phyloP scores from a whole-genome alignment of 148 eudicot species.

The Linanthus parryae region DNA sequence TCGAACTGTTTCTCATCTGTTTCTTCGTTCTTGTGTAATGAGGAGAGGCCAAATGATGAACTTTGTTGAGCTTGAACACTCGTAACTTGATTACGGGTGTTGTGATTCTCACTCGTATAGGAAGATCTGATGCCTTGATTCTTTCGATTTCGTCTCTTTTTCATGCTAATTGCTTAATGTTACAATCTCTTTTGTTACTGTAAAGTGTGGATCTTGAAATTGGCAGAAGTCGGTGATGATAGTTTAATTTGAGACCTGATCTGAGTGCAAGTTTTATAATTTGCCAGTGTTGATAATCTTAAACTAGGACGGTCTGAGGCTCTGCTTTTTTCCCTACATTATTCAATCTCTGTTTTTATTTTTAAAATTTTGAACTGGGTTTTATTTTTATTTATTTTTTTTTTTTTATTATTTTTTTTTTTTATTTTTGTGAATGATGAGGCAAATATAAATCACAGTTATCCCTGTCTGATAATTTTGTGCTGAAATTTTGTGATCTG shows the following conservation, averaged over 20 bases:
- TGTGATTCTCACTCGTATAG: conserved; percentile 40
- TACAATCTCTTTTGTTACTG: neutral
- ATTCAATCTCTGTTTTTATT: neutral
- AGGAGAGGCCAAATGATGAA: conserved; percentile 27
- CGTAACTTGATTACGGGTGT: conserved; percentile 3
- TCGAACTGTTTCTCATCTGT: too few relatives aligned
- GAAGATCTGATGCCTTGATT: conserved; percentile 50
- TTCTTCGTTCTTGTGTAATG: too few relatives aligned
- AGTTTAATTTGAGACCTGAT: neutral
- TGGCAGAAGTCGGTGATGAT: conserved; percentile 21
- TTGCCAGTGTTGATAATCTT: conserved; percentile 30
- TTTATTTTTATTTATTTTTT: neutral
- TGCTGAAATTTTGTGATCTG: conserved; percentile 38
- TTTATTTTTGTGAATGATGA: conserved; percentile 31
- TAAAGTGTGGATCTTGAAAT: neutral
- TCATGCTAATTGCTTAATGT: neutral
- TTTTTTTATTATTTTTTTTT: neutral
- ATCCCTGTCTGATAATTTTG: conserved; percentile 44
- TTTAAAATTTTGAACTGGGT: neutral
- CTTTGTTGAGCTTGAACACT: conserved; percentile 18
- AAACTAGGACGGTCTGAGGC: conserved; percentile 73
- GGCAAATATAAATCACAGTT: conserved; percentile 28
- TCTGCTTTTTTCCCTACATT: neutral
- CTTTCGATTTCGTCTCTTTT: neutral
- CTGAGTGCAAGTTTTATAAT: conserved; percentile 13